Base-by-base conservation (phyloP, 2,329 filamentous ascomycete species). In the Dryadomyces quercus-mongolicae region DNA sequence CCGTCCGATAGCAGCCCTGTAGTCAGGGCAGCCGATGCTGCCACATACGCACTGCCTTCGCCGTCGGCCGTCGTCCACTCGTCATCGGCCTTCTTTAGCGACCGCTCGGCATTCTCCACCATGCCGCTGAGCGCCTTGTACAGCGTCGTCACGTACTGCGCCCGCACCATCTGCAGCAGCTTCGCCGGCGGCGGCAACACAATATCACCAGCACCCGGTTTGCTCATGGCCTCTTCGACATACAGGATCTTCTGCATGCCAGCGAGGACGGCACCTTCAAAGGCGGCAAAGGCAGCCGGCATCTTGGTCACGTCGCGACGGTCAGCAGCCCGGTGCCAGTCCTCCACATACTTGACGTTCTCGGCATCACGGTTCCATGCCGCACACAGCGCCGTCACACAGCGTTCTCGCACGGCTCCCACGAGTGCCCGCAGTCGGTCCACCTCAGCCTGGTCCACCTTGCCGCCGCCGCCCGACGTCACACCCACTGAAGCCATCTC, bases 171-270 rank as follows among this genome's bases (percentile, higher is more conserved):
- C 66, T 95, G 88, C 46, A 97, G 74, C 46, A 96, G 73, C 67
- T 97, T 98, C 8, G 85, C 77, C 40, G 89, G 85, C 5, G 93
- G 94, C 18, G 92, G 85, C 22, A 86, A 79, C 55, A 97, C 83
- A 59, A 98, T 90, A 63, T 88, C 84, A 49, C 76, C 81, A 5
- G 84, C 78, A 22, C 81, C 85, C 9, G 85, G 77, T 67, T 88
- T 90, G 47, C 77, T 80, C 73, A 84, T 86, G 21, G 88, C 88
- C 60, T 96, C 92, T 1, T 87, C 85, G 46, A 98, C 84, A 66
- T 96, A 98, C 31, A 96, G 75, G 53, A 97, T 94, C 71, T 92
- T 95, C 68, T 98, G 93, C 82, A 97, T 86, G 54, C 91, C 90
- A 1, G 76, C 77, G 20, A 98, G 74, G 13, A 98, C 75, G 7